Base-by-base conservation (phyloP, 768 basidiomycete genomes). In the Clitopilus passeckerianus region DNA sequence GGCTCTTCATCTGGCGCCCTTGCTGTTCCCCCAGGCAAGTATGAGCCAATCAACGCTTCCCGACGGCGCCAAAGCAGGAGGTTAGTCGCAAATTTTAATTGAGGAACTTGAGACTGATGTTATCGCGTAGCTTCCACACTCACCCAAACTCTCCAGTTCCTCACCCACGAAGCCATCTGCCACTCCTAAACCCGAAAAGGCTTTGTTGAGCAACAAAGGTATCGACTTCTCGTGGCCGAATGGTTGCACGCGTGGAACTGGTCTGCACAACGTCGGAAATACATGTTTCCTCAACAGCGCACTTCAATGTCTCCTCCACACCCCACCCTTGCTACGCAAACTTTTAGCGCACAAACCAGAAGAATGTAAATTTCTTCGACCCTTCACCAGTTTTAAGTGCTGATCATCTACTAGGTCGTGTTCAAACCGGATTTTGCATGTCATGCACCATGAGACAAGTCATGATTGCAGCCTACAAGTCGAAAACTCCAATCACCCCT, bases 281-380 rank as follows among this genome's bases (percentile, higher is more conserved):
- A 96, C 93, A 1, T 99, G 97, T 73, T 99, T 96, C 72, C 77
- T 98, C 66, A 99, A 99, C 71, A 94, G 93, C 64, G 91, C 89
- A 20, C 74, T 98, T 54, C 97, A 99, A 75, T 94, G 93, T 66
- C 81, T 98, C 54, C 72, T 97, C 14, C 95, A 98, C 68, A 98
- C 96, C 0, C 86, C 95, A 8, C 93, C 95, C 1, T 80, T 99
- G 23, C 78, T 94, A 35, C 82, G 80, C 61, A 68, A 89, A 44
- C 70, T 93, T 37, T 56, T 74, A 43, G 70, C 70, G 7, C 89
- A 89, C 66, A 73, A 71, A 34, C 79, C 72, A 62, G 76, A 86
- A 8, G 73, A 76, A 63, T 94, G 91, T 92, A 67, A 67, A 90
- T 60, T 54, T 35, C 58, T 27, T n/a, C 24, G 50, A 56, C 16